A percentile compares a stretch with the other conserved stretches of the same genome.
These are phyloP conservation scores for Gentiana dahurica DNA, from an alignment of 257 asterid genomes.

Conservation along the genomic window DNA sequence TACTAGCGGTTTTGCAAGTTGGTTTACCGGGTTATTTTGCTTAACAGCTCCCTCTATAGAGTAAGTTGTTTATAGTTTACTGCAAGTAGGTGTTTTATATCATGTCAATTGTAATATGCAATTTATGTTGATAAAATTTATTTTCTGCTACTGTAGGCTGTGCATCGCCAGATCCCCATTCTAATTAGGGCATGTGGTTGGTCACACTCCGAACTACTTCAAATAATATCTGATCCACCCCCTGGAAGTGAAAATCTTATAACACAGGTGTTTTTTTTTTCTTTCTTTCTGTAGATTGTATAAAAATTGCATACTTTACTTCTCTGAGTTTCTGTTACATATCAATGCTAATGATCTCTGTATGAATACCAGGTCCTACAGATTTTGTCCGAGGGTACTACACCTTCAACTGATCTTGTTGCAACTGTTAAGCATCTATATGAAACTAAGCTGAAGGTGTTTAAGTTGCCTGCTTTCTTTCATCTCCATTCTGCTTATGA, in stretches of 20 bases:
- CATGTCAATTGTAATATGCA: too few relatives aligned
- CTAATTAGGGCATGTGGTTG: conserved; percentile 67
- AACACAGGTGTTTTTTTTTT: conserved; percentile 42
- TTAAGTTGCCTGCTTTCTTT: conserved; percentile 5
- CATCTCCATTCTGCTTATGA: background rate
- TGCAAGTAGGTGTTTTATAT: too few relatives aligned
- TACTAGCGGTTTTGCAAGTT: too few relatives aligned
- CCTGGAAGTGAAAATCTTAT: conserved; percentile 82
- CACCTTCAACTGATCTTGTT: conserved; percentile 70
- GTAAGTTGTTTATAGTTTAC: too few relatives aligned
- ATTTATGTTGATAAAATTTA: conserved; percentile 6
- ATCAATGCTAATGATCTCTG: conserved; percentile 15
- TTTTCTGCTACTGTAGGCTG: conserved; percentile 58
- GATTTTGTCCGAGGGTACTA: conserved; percentile 69
- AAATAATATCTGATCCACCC: conserved; percentile 81
- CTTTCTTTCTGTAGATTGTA: background rate
- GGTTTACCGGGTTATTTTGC: too few relatives aligned
- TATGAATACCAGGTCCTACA: conserved; percentile 53
- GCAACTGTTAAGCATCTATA: conserved; percentile 70
- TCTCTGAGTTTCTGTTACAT: conserved; percentile 16
- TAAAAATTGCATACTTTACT: conserved; percentile 6
- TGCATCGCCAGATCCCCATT: conserved; percentile 80
- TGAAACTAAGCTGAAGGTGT: conserved; percentile 81
- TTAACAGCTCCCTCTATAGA: too few relatives aligned
- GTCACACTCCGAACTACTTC: conserved; percentile 63